A percentile compares a stretch with the other conserved stretches of the same genome.
Conservation (phyloP, 2,329 filamentous ascomycete species). For the Colletotrichum neosansevieriae region DNA sequence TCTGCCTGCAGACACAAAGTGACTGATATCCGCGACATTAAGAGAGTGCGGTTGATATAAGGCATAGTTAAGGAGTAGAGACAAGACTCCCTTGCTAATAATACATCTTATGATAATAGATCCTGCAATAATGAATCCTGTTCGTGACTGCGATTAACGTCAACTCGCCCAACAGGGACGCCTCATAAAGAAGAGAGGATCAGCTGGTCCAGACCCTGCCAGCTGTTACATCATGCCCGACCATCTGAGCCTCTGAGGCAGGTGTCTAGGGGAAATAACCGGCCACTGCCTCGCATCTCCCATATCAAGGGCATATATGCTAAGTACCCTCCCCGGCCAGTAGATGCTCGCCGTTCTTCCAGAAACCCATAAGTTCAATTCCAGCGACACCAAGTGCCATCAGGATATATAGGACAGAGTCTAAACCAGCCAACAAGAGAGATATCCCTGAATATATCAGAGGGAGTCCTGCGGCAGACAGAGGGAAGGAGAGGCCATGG, state of each 20-base stretch:
- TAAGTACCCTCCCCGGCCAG: background rate
- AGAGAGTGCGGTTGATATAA: background rate
- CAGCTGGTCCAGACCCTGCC: conserved; percentile 1
- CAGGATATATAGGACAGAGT: background rate
- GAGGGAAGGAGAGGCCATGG: conserved; percentile 1
- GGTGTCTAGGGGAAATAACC: background rate
- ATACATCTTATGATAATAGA: no score
- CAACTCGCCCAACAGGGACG: background rate
- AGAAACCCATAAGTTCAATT: conserved; percentile 2
- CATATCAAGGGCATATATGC: background rate
- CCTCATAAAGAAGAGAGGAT: background rate
- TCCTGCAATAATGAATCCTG: no score
- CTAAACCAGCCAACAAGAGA: background rate
- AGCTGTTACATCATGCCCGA: background rate
- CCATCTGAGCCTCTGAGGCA: background rate
- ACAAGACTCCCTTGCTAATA: no score
- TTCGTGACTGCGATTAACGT: background rate
- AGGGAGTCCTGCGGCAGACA: background rate
- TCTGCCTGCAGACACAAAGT: background rate
- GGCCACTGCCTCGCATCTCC: background rate
- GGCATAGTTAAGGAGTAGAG: background rate
- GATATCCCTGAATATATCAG: background rate
- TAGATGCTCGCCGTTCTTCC: conserved; percentile 5
- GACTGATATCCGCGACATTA: background rate
- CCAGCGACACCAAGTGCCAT: background rate